Conservation (phyloP, 2,329 filamentous ascomycete species). For the Whalleya microplaca region DNA sequence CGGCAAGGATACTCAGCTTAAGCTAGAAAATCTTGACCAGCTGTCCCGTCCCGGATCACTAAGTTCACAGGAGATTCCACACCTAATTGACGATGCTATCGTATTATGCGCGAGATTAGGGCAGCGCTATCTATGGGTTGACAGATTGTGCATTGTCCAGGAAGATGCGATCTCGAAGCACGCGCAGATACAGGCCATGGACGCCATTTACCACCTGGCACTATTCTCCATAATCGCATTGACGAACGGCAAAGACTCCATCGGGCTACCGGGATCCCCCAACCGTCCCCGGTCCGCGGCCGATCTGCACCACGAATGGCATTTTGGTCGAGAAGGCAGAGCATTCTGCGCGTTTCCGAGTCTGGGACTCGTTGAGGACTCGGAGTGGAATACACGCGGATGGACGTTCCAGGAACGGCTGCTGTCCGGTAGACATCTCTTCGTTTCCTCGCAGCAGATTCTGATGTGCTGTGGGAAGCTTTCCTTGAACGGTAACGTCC, state of each 20-base stretch:
- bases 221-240: constrained; percentile 8
- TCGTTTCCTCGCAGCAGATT: not conserved
- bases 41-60: not conserved
- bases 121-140: constrained; percentile 13
- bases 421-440: not conserved
- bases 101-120: constrained; percentile 4
- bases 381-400: constrained; percentile 1
- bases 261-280: constrained; percentile 1
- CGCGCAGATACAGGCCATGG: constrained; percentile 11
- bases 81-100: constrained; percentile 8
- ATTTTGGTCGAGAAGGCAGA: not conserved
- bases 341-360: not conserved
- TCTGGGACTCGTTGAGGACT: not conserved
- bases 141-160: constrained; percentile 13
- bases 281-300: not conserved
- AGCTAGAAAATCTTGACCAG: not conserved
- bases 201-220: constrained; percentile 9
- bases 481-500: not conserved
- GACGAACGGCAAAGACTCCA: constrained; percentile 4
- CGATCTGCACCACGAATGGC: not conserved
- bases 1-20: constrained; percentile 3
- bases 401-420: constrained; percentile 2
- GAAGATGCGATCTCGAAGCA: constrained; percentile 4
- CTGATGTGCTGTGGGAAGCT: not conserved
- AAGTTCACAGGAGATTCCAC: constrained; percentile 1